Base-by-base conservation (phyloP, 1,284 basidiomycete species). In the Veloboletus limbatus region DNA sequence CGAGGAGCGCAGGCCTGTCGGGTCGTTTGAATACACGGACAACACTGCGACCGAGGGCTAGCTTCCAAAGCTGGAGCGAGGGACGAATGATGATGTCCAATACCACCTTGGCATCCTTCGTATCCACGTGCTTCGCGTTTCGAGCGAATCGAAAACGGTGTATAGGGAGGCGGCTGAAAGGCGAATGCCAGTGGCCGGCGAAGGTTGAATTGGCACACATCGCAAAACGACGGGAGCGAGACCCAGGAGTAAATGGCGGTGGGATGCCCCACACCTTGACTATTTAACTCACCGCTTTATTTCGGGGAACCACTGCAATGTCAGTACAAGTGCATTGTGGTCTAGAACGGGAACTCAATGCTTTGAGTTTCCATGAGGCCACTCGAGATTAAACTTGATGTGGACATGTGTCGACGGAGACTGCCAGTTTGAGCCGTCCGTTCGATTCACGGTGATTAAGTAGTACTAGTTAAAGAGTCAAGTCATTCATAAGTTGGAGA, bases 251-350 rank as follows among this genome's bases (percentile, higher is more conserved):
- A 22, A 9, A 14, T n/a, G 31, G 16, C 22, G 32, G 22, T 27
- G 26, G 33, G 33, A 36, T 22, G 41, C n/a, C n/a, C n/a, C n/a
- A n/a, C n/a, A n/a, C n/a, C n/a, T n/a, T 16, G 32, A 35, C 49
- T 65, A 62, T 63, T 65, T 62, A 63, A 62, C 60, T 51, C 43
- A 34, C 52, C 52, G 37, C 37, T 27, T 35, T 26, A 37, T 46
- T 26, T 43, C 20, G 33, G 41, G 11, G 26, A 39, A 41, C 27
- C 31, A 53, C 49, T 43, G 45, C 25, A 38, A 43, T 48, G 49
- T 45, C 21, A 40, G 24, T 51, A 53, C 34, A 43, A 47, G 51
- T 49, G 60, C 34, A 57, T 59, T 63, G 60, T 65, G 44, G 46
- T 46, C 57, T 52, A 44, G 50, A 56, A 46, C 45, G 28, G 45